phyloP scores from a whole-genome alignment of 257 asterid genomes.

The Anisodus acutangulus region DNA sequence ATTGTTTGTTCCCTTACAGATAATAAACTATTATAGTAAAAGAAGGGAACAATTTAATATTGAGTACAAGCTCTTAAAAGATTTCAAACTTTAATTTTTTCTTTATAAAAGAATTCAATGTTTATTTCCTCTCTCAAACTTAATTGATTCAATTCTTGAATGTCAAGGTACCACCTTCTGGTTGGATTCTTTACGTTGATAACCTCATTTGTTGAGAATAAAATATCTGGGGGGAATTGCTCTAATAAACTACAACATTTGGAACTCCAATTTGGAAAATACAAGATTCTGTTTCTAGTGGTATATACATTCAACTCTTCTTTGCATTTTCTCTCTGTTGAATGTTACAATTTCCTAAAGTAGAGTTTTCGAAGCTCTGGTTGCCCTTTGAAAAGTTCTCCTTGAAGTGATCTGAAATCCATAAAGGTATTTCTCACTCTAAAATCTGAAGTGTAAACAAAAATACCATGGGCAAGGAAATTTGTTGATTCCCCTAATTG shows the following conservation, averaged over 20 bases:
- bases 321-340: slow-evolving; percentile 3
- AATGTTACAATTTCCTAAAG: slow-evolving; percentile 14
- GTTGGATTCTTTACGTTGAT: slow-evolving; percentile 8
- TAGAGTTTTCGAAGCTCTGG: background rate
- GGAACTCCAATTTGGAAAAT: background rate
- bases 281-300: slow-evolving; percentile 19
- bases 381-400: background rate
- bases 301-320: slow-evolving; percentile 18
- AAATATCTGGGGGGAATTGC: too few species aligned
- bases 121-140: slow-evolving; percentile 3
- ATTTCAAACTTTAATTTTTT: background rate
- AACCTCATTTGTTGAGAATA: background rate
- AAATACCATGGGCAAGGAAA: background rate
- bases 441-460: background rate
- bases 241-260: background rate
- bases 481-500: background rate
- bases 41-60: slow-evolving; percentile 14
- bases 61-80: background rate
- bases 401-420: slow-evolving; percentile 2
- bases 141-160: background rate
- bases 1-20: background rate
- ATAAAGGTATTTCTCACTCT: background rate
- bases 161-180: background rate
- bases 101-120: background rate
- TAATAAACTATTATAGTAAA: background rate